Percentiles rank a stretch among this genome's conserved stretches.
These are phyloP conservation scores for Salix arbutifolia DNA, from an alignment of 345 rosid species.

Conservation along the genomic window DNA sequence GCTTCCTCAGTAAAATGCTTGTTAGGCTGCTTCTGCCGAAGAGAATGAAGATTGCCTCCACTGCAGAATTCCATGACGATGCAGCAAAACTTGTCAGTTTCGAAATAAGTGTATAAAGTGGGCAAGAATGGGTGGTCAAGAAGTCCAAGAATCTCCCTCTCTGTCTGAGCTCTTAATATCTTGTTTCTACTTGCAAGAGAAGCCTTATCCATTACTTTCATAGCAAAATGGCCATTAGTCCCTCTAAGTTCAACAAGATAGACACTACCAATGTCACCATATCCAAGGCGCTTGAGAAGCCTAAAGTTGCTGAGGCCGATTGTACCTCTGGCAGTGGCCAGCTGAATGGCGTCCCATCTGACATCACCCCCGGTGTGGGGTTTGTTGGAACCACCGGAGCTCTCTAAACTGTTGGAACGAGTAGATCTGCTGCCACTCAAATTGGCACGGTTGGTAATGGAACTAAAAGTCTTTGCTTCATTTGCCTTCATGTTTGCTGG, in stretches of 20 bases:
- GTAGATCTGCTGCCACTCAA: constrained; percentile 2
- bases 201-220: constrained; percentile 48
- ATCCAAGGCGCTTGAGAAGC: constrained; percentile 77
- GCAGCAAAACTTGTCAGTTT: constrained; percentile 34
- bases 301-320: constrained; percentile 72
- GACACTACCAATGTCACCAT: constrained; percentile 80
- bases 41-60: constrained; percentile 35
- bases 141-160: constrained; percentile 33
- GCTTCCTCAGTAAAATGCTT: constrained; percentile 32
- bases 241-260: constrained; percentile 58
- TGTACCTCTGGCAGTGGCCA: constrained; percentile 37
- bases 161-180: constrained; percentile 43
- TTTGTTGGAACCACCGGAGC: constrained; percentile 49
- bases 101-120: constrained; percentile 32
- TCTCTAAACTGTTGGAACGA: constrained; percentile 69
- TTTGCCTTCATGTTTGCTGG: constrained; percentile 11
- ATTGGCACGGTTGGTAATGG: constrained; percentile 6
- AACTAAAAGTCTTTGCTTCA: constrained; percentile 4
- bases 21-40: constrained; percentile 31
- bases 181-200: constrained; percentile 88
- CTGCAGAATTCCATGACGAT: constrained; percentile 37
- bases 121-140: constrained; percentile 38
- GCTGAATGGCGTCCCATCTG: constrained; percentile 80
- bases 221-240: constrained; percentile 60
- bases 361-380: constrained; percentile 91